Conservation (phyloP, 352 stramenopile species). For the Phytophthora syringae region DNA sequence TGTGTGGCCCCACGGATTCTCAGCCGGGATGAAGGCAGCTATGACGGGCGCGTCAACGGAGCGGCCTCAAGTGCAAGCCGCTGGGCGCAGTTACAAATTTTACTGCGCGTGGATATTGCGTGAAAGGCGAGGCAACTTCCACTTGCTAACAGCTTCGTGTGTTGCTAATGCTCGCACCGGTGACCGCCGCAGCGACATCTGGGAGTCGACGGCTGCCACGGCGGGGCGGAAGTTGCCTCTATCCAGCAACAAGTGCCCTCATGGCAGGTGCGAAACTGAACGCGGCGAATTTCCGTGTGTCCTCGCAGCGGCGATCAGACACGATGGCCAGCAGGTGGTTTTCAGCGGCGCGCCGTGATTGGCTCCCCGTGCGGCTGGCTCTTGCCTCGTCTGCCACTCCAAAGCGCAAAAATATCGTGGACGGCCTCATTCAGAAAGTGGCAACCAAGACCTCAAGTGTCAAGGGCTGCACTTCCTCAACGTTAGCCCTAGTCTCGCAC, state of each 20-base stretch:
- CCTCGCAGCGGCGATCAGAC: constrained; percentile 24
- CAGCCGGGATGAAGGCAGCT: constrained; percentile 6
- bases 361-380: constrained; percentile 33
- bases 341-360: constrained; percentile 33
- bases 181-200: constrained; percentile 27
- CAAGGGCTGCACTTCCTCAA: constrained; percentile 18
- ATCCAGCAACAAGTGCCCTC: too few species aligned
- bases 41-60: constrained; percentile 5
- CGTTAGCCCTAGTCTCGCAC: constrained; percentile 34
- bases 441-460: constrained; percentile 29
- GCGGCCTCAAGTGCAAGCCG: constrained; percentile 15
- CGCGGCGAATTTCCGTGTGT: constrained; percentile 22
- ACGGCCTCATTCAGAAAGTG: constrained; percentile 36
- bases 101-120: constrained; percentile 34
- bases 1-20: constrained; percentile 6
- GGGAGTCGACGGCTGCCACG: not conserved
- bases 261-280: constrained; percentile 31
- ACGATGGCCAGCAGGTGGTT: constrained; percentile 30
- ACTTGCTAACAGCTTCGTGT: constrained; percentile 23
- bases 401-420: constrained; percentile 34
- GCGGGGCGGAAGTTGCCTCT: not conserved
- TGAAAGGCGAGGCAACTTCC: constrained; percentile 22
- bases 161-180: not conserved
- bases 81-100: constrained; percentile 36
- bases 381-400: constrained; percentile 24